Conservation (phyloP, 129 eudicot species). For the Ambrosia artemisiifolia region DNA sequence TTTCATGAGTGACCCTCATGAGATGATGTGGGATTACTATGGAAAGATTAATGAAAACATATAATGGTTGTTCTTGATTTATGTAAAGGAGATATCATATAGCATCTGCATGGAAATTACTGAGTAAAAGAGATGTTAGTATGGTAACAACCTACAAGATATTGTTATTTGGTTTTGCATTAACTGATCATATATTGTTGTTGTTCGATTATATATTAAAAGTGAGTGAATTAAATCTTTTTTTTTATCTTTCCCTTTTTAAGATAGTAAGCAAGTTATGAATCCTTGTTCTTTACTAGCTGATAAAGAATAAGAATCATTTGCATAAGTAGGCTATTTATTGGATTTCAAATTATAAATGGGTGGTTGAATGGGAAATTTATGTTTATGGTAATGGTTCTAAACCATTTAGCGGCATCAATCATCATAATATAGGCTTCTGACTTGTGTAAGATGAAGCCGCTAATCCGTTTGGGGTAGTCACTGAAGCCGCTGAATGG, state of each 20-base stretch:
- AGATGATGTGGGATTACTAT: slow-evolving; percentile 44
- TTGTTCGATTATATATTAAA: neutral
- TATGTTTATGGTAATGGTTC: no score
- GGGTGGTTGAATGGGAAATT: no score
- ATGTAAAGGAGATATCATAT: slow-evolving; percentile 4
- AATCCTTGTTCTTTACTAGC: neutral
- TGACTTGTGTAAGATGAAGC: no score
- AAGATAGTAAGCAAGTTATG: neutral
- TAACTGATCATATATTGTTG: neutral
- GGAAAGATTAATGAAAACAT: slow-evolving; percentile 8
- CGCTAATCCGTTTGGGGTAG: no score
- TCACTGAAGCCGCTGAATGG: no score
- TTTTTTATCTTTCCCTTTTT: neutral
- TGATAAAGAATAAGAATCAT: no score
- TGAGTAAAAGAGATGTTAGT: slow-evolving; percentile 10
- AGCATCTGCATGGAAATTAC: slow-evolving; percentile 1
- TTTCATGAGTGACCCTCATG: slow-evolving; percentile 50
- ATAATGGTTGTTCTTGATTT: slow-evolving; percentile 2
- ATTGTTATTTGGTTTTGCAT: neutral
- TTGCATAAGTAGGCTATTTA: no score
- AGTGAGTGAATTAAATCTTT: neutral
- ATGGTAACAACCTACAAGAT: neutral
- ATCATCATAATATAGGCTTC: no score
- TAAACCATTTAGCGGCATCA: no score
- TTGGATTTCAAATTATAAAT: no score